phyloP scores from a whole-genome alignment of 2,329 filamentous ascomycete genomes.

The Neoascochyta sp. region DNA sequence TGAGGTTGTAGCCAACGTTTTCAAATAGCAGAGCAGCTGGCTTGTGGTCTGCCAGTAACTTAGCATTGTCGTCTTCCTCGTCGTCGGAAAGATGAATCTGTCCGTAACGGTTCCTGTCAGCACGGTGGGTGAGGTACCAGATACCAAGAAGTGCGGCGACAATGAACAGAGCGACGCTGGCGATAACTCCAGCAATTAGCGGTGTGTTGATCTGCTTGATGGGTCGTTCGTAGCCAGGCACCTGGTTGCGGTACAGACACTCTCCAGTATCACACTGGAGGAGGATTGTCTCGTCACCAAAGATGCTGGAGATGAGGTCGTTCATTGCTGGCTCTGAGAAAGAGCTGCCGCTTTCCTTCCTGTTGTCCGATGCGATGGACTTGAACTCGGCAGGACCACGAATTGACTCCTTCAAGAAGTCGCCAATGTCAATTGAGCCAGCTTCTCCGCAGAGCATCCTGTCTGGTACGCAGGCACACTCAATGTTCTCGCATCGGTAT shows the following conservation, averaged over 20 bases:
- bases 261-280: conserved; percentile 81
- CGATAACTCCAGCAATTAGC: conserved; percentile 90
- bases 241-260: conserved; percentile 87
- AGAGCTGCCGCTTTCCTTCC: conserved; percentile 67
- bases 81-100: conserved; percentile 77
- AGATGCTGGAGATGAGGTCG: conserved; percentile 78
- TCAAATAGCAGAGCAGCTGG: conserved; percentile 85
- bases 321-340: conserved; percentile 95
- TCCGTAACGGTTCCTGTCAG: conserved; percentile 58
- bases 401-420: conserved; percentile 80
- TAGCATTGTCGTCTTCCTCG: conserved; percentile 76
- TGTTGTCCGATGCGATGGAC: conserved; percentile 56
- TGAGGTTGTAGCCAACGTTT: conserved; percentile 80
- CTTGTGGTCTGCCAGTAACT: conserved; percentile 87
- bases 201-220: conserved; percentile 96
- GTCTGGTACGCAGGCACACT: conserved; percentile 82
- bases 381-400: conserved; percentile 83
- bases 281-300: conserved; percentile 86
- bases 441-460: conserved; percentile 92
- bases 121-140: conserved; percentile 84
- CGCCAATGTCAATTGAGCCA: conserved; percentile 85
- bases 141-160: conserved; percentile 78
- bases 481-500: conserved; percentile 80
- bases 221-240: conserved; percentile 83
- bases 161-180: conserved; percentile 77